Evolutionary conservation across 495 filamentous ascomycete genomes (phyloP).

Genomic region (Haplographium delicatum): DNA sequence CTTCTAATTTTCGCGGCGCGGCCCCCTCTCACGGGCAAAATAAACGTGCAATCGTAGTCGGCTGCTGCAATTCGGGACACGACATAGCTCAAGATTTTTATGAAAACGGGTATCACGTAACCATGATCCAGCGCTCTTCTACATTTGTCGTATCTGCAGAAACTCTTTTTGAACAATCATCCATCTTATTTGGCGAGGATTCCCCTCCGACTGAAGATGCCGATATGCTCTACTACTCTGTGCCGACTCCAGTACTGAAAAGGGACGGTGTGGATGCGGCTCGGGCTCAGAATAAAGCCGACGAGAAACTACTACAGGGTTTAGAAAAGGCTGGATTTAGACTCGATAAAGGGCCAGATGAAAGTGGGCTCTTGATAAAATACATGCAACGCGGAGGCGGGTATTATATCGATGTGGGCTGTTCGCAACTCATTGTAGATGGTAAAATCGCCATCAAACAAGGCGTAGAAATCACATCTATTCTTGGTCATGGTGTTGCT

Average conservation of each 20-base stretch:
- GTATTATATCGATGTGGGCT: constrained; percentile 82
- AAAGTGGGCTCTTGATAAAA: constrained; percentile 63
- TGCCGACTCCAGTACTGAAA: constrained; percentile 47
- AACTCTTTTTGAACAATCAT: constrained; percentile 32
- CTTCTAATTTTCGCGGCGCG: constrained; percentile 56
- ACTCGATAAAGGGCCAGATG: constrained; percentile 60
- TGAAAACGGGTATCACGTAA: constrained; percentile 80
- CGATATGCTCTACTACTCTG: constrained; percentile 50
- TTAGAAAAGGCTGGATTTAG: constrained; percentile 55
- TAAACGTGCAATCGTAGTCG: constrained; percentile 70
- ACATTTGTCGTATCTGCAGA: constrained; percentile 64
- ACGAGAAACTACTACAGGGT: constrained; percentile 44
- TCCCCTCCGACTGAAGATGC: constrained; percentile 56
- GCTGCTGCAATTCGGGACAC: constrained; percentile 74
- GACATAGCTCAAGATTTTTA: constrained; percentile 81
- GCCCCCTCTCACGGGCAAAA: constrained; percentile 32
- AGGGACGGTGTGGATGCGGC: constrained; percentile 43
- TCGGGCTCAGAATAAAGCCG: constrained; percentile 39
- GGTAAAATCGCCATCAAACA: constrained; percentile 75
- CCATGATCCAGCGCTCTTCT: constrained; percentile 72
- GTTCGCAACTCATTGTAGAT: constrained; percentile 64
- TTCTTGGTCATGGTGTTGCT: constrained; percentile 48
- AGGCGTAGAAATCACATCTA: constrained; percentile 56
- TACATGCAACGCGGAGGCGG: constrained; percentile 72
- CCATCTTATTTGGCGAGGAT: constrained; percentile 54